Evolutionary conservation across 208 protist genomes (phyloP).

Genomic region (Borovskyia barvae): DNA sequence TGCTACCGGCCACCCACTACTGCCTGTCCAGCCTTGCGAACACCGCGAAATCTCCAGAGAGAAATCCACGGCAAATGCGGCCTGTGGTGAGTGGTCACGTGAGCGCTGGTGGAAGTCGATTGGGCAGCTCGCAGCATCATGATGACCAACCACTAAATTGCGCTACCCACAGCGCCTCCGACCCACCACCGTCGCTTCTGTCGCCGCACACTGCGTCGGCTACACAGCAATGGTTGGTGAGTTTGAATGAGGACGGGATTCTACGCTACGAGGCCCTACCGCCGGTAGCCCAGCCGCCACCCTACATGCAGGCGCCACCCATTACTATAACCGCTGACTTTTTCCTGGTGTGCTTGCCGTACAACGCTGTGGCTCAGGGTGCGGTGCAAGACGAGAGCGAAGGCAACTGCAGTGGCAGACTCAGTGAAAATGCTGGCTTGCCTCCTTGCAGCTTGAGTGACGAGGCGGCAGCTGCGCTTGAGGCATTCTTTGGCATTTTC

Average conservation of each 20-base stretch:
- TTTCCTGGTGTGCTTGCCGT: slow-evolving; percentile 17
- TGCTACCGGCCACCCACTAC: slow-evolving; percentile 3
- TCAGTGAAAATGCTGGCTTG: no score
- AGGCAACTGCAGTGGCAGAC: neutral
- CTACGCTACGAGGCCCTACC: slow-evolving; percentile 18
- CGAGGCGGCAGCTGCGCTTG: slow-evolving; percentile 2
- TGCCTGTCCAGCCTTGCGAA: neutral
- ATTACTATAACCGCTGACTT: slow-evolving; percentile 15
- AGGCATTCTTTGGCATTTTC: slow-evolving; percentile 6
- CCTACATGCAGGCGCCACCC: slow-evolving; percentile 4
- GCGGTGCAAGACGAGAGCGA: neutral
- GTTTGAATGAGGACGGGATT: slow-evolving; percentile 18
- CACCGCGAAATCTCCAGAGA: neutral
- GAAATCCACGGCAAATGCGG: neutral
- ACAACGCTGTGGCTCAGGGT: slow-evolving; percentile 1
- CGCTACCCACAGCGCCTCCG: neutral
- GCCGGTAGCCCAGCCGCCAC: neutral
- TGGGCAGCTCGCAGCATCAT: neutral
- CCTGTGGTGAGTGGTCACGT: neutral
- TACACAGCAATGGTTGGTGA: slow-evolving; percentile 3
- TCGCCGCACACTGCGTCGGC: neutral
- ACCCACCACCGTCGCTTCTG: neutral
- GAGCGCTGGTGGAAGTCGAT: neutral
- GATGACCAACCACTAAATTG: neutral
- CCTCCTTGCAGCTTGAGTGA: no score